Base-by-base conservation (phyloP, 1,284 basidiomycete genomes). In the Stygiomarasmius scandens region DNA sequence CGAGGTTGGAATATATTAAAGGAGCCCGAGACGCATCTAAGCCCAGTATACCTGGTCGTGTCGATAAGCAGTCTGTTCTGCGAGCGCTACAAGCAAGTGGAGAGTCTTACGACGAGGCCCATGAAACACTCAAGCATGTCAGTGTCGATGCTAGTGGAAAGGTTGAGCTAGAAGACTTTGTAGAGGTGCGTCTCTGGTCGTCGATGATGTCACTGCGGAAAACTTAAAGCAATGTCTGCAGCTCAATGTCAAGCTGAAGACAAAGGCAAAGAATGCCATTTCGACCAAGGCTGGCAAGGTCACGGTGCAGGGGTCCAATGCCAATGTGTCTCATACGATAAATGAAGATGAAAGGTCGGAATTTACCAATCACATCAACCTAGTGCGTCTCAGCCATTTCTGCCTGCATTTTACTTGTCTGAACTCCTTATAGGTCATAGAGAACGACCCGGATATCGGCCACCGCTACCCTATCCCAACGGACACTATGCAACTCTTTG, bases 401-500 rank as follows among this genome's bases (percentile, higher is more conserved):
- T 58, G 6, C 3, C 20, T n/a, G n/a, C n/a, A 55, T 63, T 34
- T 46, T 29, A n/a, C 20, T 54, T 47, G 59, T 60, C 58, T 46
- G 11, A 12, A 41, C 58, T 29, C 3, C 14, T 19, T n/a, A 71
- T 65, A 96, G 94, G 89, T 96, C 38, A 86, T 99, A 53, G 93
- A 92, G 65, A 93, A 92, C 53, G 97, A 99, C 70, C 71, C 85
- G 19, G 95, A 98, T 72, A 81, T 99, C 52, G 90, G 87, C 20
- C 74, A 80, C 59, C 85, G 95, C 43, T 83, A 96, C 58, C 96
- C 96, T 11, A 96, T 99, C 65, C 95, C 96, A 0, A 96, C 95
- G n/a, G 85, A 95, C 63, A 98, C 95, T 22, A 98, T 99, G 93
- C 97, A 99, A 69, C 85, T 99, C 57, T 99, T 99, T 66, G 97